Evolutionary conservation across 495 filamentous ascomycete genomes (phyloP), one percentile per base, ranked within the genome.

Genomic region (Penicillium angulare): DNA sequence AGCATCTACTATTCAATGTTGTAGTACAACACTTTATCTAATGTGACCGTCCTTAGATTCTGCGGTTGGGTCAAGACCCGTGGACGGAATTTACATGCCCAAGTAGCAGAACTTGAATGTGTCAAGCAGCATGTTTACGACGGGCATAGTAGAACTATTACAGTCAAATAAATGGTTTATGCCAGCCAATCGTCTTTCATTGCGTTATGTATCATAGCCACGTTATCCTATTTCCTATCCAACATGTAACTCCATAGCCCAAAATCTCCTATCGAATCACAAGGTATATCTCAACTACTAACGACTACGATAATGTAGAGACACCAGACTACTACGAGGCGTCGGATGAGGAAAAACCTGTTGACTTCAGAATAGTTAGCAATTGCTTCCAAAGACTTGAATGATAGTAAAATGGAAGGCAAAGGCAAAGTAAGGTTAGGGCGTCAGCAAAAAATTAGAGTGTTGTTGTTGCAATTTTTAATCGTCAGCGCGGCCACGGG

Each of bases 371-470:
- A 27, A 51, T 32, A 49, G 58, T 68, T 62, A 68, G 65, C 65
- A 62, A 64, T 61, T 57, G 60, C 42, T 57, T 51, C 49, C 26
- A 49, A 41, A 57, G 42, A 35, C 10, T 26, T 31, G 15, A 48
- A n/a, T 36, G 29, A 45, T 22, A 44, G 42, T 31, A 35, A 56
- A 57, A 43, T 44, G 35, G 42, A 34, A 46, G 43, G 21, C 43
- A 58, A 57, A 43, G 46, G 52, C 53, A 55, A 44, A 46, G 38
- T 50, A 46, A 45, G 53, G 51, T 24, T 53, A n/a, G 57, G 66
- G 76, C 75, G 78, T 81, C 78, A 80, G 69, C 56, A 80, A 81
- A 81, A 81, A 81, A 81, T 81, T 81, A 81, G 78, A 81, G 78
- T 81, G 77, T 79, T 67, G 75, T 80, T 79, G 76, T 79, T 79